Conservation (phyloP, 768 basidiomycete genomes). For the Sporobolomyces pararoseus region DNA sequence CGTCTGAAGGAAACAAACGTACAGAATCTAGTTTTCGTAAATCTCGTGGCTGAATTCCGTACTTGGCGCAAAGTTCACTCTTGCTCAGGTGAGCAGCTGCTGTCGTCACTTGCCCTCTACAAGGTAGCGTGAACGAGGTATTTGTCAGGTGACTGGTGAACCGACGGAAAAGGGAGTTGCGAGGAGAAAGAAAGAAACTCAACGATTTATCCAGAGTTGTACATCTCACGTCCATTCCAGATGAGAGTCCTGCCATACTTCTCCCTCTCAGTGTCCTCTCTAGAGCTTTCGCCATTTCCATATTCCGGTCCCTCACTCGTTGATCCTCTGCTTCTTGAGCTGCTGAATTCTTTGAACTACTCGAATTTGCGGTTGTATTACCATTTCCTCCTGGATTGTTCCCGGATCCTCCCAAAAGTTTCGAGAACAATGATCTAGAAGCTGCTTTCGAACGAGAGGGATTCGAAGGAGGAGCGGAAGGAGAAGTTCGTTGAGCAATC, state of each 20-base stretch:
- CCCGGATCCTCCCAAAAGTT: neutral
- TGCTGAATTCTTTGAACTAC: neutral
- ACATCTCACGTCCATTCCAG: conserved; percentile 30
- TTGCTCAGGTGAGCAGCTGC: conserved; percentile 87
- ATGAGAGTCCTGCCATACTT: conserved; percentile 7
- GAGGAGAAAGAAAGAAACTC: neutral
- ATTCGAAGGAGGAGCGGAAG: neutral
- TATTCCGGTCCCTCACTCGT: conserved; percentile 10
- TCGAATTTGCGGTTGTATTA: neutral
- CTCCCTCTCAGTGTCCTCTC: conserved; percentile 31
- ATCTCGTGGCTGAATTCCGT: conserved; percentile 87
- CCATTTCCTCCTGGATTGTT: neutral
- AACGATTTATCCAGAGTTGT: conserved; percentile 35
- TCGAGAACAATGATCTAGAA: conserved; percentile 4
- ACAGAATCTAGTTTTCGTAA: conserved; percentile 93
- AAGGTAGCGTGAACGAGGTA: no score
- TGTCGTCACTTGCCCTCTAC: conserved; percentile 71
- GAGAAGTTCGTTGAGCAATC: neutral
- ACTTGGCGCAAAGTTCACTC: conserved; percentile 79
- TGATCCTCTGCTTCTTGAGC: conserved; percentile 9
- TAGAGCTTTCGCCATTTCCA: conserved; percentile 35
- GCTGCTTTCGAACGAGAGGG: neutral
- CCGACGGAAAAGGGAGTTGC: neutral
- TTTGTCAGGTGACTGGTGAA: neutral
- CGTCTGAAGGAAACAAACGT: conserved; percentile 42